These are phyloP conservation scores for Leucosporidium yakuticum DNA, from an alignment of 768 basidiomycete species.

Conservation along the genomic window DNA sequence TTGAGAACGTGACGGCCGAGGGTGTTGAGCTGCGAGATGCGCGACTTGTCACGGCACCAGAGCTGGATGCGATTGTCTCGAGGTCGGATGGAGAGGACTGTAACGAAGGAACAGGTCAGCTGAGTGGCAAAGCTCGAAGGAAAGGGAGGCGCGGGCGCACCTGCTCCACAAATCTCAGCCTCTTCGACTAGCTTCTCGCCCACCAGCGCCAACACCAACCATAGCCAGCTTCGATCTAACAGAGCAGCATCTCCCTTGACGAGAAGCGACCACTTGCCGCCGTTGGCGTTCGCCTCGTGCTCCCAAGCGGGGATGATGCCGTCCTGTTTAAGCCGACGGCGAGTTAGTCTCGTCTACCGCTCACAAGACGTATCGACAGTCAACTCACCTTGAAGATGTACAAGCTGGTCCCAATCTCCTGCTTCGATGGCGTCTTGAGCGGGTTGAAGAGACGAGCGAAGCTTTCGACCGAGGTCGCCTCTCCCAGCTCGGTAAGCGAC, in stretches of 20 bases:
- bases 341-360: no score
- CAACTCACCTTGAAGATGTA: constrained; percentile 3
- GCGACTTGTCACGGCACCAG: not conserved
- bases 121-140: not conserved
- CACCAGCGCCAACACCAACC: constrained; percentile 83
- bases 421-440: constrained; percentile 1
- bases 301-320: constrained; percentile 42
- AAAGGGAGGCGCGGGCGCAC: constrained; percentile 1
- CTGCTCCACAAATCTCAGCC: constrained; percentile 59
- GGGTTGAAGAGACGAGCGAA: not conserved
- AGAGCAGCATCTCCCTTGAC: constrained; percentile 75
- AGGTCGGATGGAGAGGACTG: not conserved
- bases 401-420: not conserved
- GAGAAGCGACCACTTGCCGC: constrained; percentile 95
- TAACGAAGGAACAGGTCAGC: not conserved
- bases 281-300: constrained; percentile 76
- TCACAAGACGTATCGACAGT: not conserved
- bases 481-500: not conserved
- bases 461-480: not conserved
- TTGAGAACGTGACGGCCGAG: not conserved
- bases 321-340: constrained; percentile 50
- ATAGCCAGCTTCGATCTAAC: constrained; percentile 81
- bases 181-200: constrained; percentile 68
- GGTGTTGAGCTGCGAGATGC: not conserved
- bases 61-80: constrained; percentile 1